phyloP scores from a whole-genome alignment of 2,329 filamentous ascomycete genomes.

The Lachnellula hyalina region DNA sequence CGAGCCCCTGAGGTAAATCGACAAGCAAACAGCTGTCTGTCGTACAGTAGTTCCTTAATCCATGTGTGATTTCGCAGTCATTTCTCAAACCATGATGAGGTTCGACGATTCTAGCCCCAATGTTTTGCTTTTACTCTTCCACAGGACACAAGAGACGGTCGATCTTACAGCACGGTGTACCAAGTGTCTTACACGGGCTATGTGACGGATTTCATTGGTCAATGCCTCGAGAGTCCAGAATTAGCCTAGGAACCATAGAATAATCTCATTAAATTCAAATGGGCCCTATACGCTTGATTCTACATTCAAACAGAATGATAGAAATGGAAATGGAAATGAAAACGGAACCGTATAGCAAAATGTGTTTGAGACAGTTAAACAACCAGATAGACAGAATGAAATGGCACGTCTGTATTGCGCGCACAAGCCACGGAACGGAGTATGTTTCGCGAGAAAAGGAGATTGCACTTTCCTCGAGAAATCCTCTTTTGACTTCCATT shows the following conservation, averaged over 20 bases:
- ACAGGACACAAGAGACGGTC: neutral
- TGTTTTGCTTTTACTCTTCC: neutral
- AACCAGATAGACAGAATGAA: neutral
- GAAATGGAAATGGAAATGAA: neutral
- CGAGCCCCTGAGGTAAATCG: neutral
- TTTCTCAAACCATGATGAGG: neutral
- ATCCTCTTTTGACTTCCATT: too few relatives aligned
- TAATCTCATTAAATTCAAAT: neutral
- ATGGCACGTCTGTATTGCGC: too few relatives aligned
- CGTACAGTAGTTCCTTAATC: neutral
- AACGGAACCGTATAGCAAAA: too few relatives aligned
- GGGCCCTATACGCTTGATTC: neutral
- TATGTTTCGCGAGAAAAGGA: neutral
- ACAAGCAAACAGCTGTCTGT: neutral
- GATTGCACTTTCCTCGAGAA: neutral
- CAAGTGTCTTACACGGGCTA: constrained; percentile 1
- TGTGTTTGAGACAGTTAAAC: neutral
- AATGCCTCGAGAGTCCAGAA: neutral
- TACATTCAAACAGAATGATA: neutral
- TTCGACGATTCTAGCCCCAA: constrained; percentile 1
- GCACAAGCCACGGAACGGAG: too few relatives aligned
- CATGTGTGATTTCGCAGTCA: neutral
- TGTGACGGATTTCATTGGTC: constrained; percentile 16
- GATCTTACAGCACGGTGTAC: constrained; percentile 4
- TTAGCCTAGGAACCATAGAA: neutral